A percentile compares a stretch with the other conserved stretches of the same genome.
These are phyloP conservation scores for Ogataea pini DNA, from an alignment of 805 yeast genomes.

Conservation along the genomic window DNA sequence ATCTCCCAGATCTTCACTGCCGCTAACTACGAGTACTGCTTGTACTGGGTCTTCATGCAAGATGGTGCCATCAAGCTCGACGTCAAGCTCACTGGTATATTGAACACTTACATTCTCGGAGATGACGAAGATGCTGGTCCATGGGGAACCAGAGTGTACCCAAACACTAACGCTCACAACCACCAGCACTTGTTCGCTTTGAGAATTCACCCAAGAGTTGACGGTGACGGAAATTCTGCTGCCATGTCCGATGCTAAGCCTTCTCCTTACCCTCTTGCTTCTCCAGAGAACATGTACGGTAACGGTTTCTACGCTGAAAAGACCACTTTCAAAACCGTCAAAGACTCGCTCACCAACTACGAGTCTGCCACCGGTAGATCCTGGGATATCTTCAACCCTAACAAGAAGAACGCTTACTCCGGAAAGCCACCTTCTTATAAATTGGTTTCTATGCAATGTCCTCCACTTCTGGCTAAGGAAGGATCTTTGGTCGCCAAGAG, in stretches of 20 bases:
- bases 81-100: constrained; percentile 77
- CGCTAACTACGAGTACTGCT: constrained; percentile 82
- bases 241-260: constrained; percentile 65
- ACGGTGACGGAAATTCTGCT: constrained; percentile 77
- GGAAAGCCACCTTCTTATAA: constrained; percentile 77
- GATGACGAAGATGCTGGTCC: constrained; percentile 69
- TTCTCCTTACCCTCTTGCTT: constrained; percentile 61
- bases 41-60: constrained; percentile 81
- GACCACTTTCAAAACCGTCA: constrained; percentile 66
- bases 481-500: constrained; percentile 76
- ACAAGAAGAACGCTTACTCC: constrained; percentile 62
- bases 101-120: constrained; percentile 68
- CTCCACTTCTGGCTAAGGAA: constrained; percentile 70
- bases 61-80: constrained; percentile 83
- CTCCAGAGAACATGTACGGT: constrained; percentile 73
- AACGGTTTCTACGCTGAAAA: constrained; percentile 70
- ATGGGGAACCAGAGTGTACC: constrained; percentile 81
- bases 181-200: constrained; percentile 83
- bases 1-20: constrained; percentile 84
- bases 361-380: constrained; percentile 66
- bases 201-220: constrained; percentile 78
- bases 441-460: constrained; percentile 72
- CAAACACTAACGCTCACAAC: constrained; percentile 80
- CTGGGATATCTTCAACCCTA: constrained; percentile 79
- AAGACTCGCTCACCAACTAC: constrained; percentile 63